Evolutionary conservation across 1,139 yeast genomes (phyloP), one percentile per base, ranked within the genome.

Genomic region (Kodamaea plutei): DNA sequence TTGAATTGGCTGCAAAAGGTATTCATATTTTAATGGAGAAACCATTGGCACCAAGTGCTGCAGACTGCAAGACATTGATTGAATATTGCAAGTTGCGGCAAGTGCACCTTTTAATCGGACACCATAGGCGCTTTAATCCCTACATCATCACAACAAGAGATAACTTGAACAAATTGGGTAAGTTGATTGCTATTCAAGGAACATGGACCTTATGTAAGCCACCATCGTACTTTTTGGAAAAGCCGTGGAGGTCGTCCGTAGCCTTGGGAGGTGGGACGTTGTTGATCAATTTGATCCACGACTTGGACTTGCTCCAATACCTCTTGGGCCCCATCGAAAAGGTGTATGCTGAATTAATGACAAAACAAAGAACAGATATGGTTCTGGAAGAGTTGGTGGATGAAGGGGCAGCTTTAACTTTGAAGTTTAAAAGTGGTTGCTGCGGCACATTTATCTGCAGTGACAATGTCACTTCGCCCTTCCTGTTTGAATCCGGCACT

Each of bases 71-170:
- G 37, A 52, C 61, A 6, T 44, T 64, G 26, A 56, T 57, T 23
- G 54, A 52, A 16, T 54, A 41, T 30, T 52, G 63, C 28, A 41
- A 44, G 18, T 24, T 36, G 15, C 44, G 47, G 26, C 45, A 52
- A 22, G 61, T 64, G 8, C 53, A 55, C 29, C 49, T 65, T 17
- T 48, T 66, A 23, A 60, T 66, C 18, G 73, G 73, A 3, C 73
- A 66, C 43, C 72, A 66, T 40, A 52, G 73, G 27, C 45, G 73
- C 16, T 66, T 65, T 41, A 65, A 65, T 38, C 71, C 72, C 2
- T 64, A 58, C 36, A 62, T 65, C 18, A 49, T 61, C 8, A 55
- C 60, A 12, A 52, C 69, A 12, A 63, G 61, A 34, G 50, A 49
- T 9, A 48, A 59, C 30, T 42, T 65, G 33, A 35, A 37, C 18